Evolutionary conservation across 2,329 filamentous ascomycete genomes (phyloP), one percentile per base, ranked within the genome.

Genomic region (Monosporascus sp.): DNA sequence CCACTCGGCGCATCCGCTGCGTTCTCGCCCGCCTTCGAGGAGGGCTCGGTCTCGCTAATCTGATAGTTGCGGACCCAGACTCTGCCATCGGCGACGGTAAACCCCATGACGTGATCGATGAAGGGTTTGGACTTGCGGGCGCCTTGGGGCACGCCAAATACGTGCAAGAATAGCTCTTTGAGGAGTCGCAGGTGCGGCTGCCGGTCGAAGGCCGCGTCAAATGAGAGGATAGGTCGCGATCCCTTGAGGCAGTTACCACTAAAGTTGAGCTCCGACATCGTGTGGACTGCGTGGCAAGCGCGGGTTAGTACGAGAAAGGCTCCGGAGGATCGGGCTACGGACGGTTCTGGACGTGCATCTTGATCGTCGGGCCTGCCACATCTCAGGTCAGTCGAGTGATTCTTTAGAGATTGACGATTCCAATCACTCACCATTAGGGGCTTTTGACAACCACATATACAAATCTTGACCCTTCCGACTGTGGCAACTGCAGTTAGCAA

Each of bases 61-160:
- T 99, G 91, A 73, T 97, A 99, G 66, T 93, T 90, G 50, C 94
- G 84, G 54, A 97, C 85, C 92, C 93, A 99, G 65, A 99, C 89
- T 75, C 96, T 96, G 65, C 89, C 90, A 66, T 96, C 93, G 3
- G 89, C 89, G 35, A 95, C 77, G 54, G 88, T 95, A 70, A 99
- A 95, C 53, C 86, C 87, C 81, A 97, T 92, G 58, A 99, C 89
- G 63, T 94, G 92, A 69, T 99, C 94, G 57, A 97, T 80, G 65
- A 99, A 99, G 3, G 94, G 94, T 75, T 99, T 99, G 55, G 89
- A 87, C 65, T 95, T 95, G 63, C 90, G 81, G 24, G 92, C 87
- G 22, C 87, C 87, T 64, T 92, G 88, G 2, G 94, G 94, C 0
- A 99, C 94, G 55, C 91, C 92, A 68, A 99, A 97, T 11, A 87